phyloP scores from a whole-genome alignment of 2,329 filamentous ascomycete genomes.

The Aureobasidium namibiae region DNA sequence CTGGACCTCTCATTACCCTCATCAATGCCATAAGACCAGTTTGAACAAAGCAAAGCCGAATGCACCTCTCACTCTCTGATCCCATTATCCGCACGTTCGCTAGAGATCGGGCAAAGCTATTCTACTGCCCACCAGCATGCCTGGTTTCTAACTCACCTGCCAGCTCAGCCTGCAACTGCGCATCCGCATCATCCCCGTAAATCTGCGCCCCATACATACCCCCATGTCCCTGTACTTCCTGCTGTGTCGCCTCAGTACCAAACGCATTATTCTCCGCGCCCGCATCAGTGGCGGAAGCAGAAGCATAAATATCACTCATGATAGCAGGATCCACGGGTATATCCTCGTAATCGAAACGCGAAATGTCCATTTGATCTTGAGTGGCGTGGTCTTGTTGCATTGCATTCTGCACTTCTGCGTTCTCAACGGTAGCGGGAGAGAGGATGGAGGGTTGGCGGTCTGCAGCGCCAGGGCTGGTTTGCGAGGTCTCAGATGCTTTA shows the following conservation, averaged over 20 bases:
- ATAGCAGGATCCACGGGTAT: neutral
- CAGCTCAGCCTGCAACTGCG: slow-evolving; percentile 19
- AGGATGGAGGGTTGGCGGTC: neutral
- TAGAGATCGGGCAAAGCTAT: too few relatives aligned
- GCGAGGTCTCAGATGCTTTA: slow-evolving; percentile 18
- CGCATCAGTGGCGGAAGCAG: neutral
- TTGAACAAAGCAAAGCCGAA: neutral
- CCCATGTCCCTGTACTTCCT: neutral
- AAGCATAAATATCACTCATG: neutral
- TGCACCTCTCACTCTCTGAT: neutral
- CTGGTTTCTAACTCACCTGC: neutral
- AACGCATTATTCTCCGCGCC: neutral
- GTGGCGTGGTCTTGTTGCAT: neutral
- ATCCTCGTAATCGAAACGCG: neutral
- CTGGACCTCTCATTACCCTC: neutral
- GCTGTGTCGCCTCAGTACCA: neutral
- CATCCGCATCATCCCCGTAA: slow-evolving; percentile 16
- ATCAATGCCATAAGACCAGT: neutral
- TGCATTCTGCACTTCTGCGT: slow-evolving; percentile 8
- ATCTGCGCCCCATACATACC: slow-evolving; percentile 11
- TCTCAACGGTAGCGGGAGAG: neutral
- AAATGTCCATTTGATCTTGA: neutral
- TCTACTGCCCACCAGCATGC: neutral
- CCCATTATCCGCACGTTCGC: too few relatives aligned
- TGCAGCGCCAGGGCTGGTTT: slow-evolving; percentile 19